Base-by-base conservation (phyloP, 2,329 filamentous ascomycete species). In the Didymosphaeria variabile region DNA sequence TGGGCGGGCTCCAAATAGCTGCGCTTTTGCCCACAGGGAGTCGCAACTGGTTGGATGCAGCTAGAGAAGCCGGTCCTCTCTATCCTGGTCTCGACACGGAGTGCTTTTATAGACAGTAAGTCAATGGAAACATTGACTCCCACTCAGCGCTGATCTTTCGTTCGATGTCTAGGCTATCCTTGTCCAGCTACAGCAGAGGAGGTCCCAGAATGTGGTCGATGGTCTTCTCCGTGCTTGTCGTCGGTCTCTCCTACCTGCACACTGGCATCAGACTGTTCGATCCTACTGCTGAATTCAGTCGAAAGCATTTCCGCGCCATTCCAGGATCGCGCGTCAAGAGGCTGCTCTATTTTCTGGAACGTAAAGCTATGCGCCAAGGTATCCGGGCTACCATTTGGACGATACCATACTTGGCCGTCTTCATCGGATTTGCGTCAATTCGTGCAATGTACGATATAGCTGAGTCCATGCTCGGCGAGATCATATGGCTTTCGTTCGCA, bases 1-100 rank as follows among this genome's bases (percentile, higher is more conserved):
- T 73, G 5, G 65, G 58, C 9, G 58, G 59, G 0, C 40, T 73
- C 8, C 50, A 68, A 21, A 67, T 72, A 21, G 64, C 56, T 9
- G 69, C 69, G 3, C 47, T 73, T 29, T 57, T 72, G 12, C 70
- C 70, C 6, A 73, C 67, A 1, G 68, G 69, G 26, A 70, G 67
- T 26, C 60, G 54, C 9, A 66, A 67, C 31, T 73, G 67, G 69
- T 57, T 73, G 3, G 64, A 70, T 57, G 46, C 67, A 15, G 58
- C 61, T 5, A 42, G 47, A 3, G 57, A 67, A 45, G 65, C 61
- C 2, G 63, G 63, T 10, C 65, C 63, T 2, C 72, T 68, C 47
- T 73, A 72, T 46, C 68, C 68, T 12, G 63, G 65, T 26, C 49
- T 70, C 17, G 55, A 49, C 34, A 60, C 71, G 13, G 13, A 51